Base-by-base conservation (phyloP, 2,329 filamentous ascomycete species). In the Talaromyces pinophilus region DNA sequence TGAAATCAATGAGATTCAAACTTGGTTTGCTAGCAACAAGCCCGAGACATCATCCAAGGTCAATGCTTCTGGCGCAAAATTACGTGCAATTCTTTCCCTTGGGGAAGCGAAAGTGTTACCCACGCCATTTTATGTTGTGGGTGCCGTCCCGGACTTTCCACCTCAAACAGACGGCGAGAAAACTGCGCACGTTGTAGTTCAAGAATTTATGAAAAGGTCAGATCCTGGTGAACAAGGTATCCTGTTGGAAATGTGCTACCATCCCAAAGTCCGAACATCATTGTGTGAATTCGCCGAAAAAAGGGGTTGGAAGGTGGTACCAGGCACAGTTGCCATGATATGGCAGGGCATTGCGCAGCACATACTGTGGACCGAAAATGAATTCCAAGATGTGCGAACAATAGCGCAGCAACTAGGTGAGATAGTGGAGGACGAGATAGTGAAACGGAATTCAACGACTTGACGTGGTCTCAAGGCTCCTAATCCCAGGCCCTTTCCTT, bases 221-320 rank as follows among this genome's bases (percentile, higher is more conserved):
- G 10, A 28, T 38, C 35, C 50, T 35, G 30, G 2, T 10, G 42
- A 30, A n/a, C 46, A 59, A 44, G 71, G 70, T 2, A 59, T 70
- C 13, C n/a, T 73, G 30, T 48, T 73, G 28, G 71, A 73, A 55
- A 73, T 72, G 72, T 73, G 72, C 55, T 73, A 73, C 64, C 68
- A 69, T 66, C 67, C 71, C 59, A 59, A 63, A 38, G 7, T 63
- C 63, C n/a, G 66, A 30, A 72, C 70, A 8, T 59, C 62, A 15
- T 62, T 72, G n/a, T 62, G 66, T 10, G 63, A 62, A 7, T 62
- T 64, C 7, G 69, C 64, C 1, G 62, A 67, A 17, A 48, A 52
- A 7, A 59, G 50, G 22, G 70, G 70, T 17, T 72, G 70, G 71
- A 64, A 44, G 7, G 63, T 66, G 3, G 66, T 72, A 59, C n/a